Conservation (phyloP, 805 yeast species). For the Wickerhamiella kazuoi region DNA sequence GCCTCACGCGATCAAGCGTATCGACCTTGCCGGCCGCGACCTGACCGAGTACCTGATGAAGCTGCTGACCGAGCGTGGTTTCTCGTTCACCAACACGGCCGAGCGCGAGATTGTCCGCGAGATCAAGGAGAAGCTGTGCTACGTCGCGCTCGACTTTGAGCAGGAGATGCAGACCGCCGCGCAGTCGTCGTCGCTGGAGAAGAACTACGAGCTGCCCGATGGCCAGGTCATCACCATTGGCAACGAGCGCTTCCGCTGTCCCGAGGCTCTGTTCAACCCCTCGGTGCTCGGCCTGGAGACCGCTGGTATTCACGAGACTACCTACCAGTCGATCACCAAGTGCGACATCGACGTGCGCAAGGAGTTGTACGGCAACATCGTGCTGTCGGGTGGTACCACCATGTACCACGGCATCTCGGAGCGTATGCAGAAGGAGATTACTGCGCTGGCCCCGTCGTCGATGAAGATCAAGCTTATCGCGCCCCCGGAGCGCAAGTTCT, state of each 20-base stretch:
- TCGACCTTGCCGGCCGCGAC: slow-evolving; percentile 99
- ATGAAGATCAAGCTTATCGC: slow-evolving; percentile 99
- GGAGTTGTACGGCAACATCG: slow-evolving; percentile 97
- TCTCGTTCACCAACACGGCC: slow-evolving; percentile 96
- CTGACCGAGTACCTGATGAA: slow-evolving; percentile 97
- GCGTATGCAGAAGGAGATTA: slow-evolving; percentile 99
- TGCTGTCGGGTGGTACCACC: slow-evolving; percentile 99
- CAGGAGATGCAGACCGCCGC: slow-evolving; percentile 99
- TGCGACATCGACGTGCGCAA: slow-evolving; percentile 98
- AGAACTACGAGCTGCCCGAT: slow-evolving; percentile 98
- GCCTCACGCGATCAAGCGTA: slow-evolving; percentile 97
- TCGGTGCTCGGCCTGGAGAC: slow-evolving; percentile 79
- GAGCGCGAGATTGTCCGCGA: slow-evolving; percentile 92
- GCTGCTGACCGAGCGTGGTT: slow-evolving; percentile 96
- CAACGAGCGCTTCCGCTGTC: slow-evolving; percentile 99
- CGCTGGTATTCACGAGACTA: slow-evolving; percentile 98
- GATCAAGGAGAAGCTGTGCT: slow-evolving; percentile 97
- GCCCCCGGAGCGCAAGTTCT: slow-evolving; percentile 98
- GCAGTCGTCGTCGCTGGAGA: slow-evolving; percentile 94
- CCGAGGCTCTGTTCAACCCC: slow-evolving; percentile 99
- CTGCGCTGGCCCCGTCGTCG: slow-evolving; percentile 98
- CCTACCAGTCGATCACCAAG: slow-evolving; percentile 89
- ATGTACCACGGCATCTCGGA: slow-evolving; percentile 99
- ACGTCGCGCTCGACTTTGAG: slow-evolving; percentile 97
- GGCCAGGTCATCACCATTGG: slow-evolving; percentile 99